These are phyloP conservation scores for Apostasia ramifera DNA, from an alignment of 106 monocot species.

Conservation along the genomic window DNA sequence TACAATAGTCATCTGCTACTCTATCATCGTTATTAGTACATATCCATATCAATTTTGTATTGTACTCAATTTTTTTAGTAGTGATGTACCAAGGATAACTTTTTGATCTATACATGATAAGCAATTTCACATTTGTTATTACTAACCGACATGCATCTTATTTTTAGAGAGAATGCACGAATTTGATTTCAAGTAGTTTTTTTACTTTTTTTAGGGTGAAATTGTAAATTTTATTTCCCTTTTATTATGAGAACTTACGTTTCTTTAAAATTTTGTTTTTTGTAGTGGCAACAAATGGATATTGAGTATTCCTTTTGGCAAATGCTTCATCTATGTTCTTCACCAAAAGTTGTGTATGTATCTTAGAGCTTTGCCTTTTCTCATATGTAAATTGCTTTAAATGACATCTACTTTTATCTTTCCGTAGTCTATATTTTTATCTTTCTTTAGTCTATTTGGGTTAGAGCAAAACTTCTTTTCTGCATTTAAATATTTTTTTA, in stretches of 20 bases:
- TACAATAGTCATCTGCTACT: too few species aligned
- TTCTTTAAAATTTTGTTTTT: slow-evolving; percentile 12
- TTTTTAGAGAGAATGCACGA: slow-evolving; percentile 1
- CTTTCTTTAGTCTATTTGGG: background rate
- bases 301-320: slow-evolving; percentile 97
- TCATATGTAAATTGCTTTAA: background rate
- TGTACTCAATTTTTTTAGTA: too few species aligned
- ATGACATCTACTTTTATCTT: background rate
- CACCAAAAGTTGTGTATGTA: slow-evolving; percentile 96
- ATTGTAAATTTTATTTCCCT: background rate
- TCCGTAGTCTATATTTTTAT: background rate
- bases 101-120: too few species aligned
- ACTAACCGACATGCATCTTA: background rate
- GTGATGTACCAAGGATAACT: too few species aligned
- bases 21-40: too few species aligned
- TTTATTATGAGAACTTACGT: background rate
- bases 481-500: too few species aligned
- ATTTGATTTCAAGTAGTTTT: background rate
- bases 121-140: background rate
- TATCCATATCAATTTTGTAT: too few species aligned
- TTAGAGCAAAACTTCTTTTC: too few species aligned
- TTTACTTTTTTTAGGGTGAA: too few species aligned
- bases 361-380: slow-evolving; percentile 5
- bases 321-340: slow-evolving; percentile 92
- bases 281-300: slow-evolving; percentile 99